Evolutionary conservation across 441 rosid genomes (phyloP), one percentile per base, ranked within the genome.

Genomic region (Bruguiera hainesii): DNA sequence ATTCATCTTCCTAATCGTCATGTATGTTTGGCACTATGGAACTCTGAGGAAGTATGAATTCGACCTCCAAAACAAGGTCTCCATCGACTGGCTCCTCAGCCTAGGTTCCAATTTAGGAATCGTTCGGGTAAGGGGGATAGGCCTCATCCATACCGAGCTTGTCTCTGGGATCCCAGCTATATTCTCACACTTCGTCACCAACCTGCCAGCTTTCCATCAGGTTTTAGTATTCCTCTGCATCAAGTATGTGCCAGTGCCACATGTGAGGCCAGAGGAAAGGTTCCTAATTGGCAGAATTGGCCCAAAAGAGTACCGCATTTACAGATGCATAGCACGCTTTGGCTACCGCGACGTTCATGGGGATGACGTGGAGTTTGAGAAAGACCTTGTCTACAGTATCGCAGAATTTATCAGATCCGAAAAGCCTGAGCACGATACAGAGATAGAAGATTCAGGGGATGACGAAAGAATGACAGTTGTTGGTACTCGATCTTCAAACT

Each of bases 121-220:
- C 4, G 96, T 82, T 65, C 73, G 93, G 20, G 98, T 92, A 7
- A 85, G 78, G 0, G 98, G 98, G 9, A 89, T 92, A 3, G 98
- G 98, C 56, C 85, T 92, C 60, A 84, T 92, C 71, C 82, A 85
- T 63, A 92, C 93, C 0, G 95, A 89, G 74, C 91, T 92, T 30
- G 96, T 89, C 65, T 85, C 96, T 0, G 98, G 98, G 33, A 87
- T 92, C 71, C 98, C 98, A 0, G 90, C 90, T 1, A 85, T 88
- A 63, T 92, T 92, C 79, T 89, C 93, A 58, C 98, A 88, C 80
- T 92, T 92, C 30, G 89, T 92, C 61, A 89, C 98, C 48, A 92
- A 92, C 77, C 95, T 92, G 26, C 96, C 96, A 0, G 98, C 98
- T 25, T 89, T 89, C 74, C 98, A 92, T 75, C 98, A 89, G 71